Base-by-base conservation (phyloP, 1,284 basidiomycete genomes). In the Exobasidium rhododendri region DNA sequence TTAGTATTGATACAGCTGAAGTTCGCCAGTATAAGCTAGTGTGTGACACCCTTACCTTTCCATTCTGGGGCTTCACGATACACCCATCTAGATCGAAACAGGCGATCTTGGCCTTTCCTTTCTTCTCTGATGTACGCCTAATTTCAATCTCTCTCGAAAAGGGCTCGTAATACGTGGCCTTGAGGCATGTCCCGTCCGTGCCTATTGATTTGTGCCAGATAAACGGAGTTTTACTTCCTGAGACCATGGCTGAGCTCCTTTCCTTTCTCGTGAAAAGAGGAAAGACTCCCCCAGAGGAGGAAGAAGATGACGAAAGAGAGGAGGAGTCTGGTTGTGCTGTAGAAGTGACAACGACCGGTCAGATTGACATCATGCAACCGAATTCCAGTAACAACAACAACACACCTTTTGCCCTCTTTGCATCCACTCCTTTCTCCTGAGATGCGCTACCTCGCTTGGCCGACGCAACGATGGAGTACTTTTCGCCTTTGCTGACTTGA, bases 51-150 rank as follows among this genome's bases (percentile, higher is more conserved):
- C 46, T 46, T 20, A 35, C 28, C 52, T 67, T 69, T 24, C 64
- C 64, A 14, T 56, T 50, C 43, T 69, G 70, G 1, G 73, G 73
- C 1, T 65, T 61, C 2, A 75, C 65, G 1, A 75, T 54, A 26
- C 70, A 74, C 11, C 72, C 73, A 45, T 75, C 73, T 2, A 75
- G 60, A 45, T 75, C 73, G 60, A 65, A 75, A 52, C 68, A 66
- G 6, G 71, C 70, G 2, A 74, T 63, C 28, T 68, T 69, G 22
- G 58, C 13, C 46, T 40, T 61, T 13, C 47, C 47, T 24, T 24
- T 28, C 26, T 26, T 17, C 13, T 26, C 47, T 5, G 3, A 2
- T 13, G 22, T 26, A 24, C 28, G 47, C 26, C 47, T 50, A 24
- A 13, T 14, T 50, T 50, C n/a, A 5, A 50, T 13, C 28, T 50